A percentile compares a stretch with the other conserved stretches of the same genome.
phyloP scores from a whole-genome alignment of 2,329 filamentous ascomycete genomes.

The Fusarium ramigenum region DNA sequence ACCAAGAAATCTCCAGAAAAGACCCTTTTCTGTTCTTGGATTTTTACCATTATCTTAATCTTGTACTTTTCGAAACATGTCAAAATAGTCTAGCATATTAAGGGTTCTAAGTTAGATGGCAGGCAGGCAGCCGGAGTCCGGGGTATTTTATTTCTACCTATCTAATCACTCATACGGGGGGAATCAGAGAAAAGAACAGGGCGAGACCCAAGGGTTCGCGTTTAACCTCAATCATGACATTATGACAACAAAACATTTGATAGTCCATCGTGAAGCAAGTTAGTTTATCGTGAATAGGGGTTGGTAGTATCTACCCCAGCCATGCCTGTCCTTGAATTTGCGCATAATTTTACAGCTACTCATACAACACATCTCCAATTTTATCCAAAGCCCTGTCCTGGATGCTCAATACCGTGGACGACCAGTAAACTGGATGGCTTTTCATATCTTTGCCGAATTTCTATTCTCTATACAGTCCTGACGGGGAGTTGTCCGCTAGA shows the following conservation, averaged over 20 bases:
- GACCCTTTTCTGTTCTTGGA: constrained; percentile 12
- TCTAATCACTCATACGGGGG: constrained; percentile 20
- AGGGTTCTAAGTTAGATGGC: constrained; percentile 26
- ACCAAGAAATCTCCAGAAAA: background rate
- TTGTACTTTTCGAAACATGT: constrained; percentile 28
- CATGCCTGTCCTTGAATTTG: background rate
- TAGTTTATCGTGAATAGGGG: background rate
- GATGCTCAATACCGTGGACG: background rate
- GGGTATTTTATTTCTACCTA: constrained; percentile 16
- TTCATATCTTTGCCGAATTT: background rate
- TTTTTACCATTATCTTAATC: constrained; percentile 25
- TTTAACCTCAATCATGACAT: constrained; percentile 37
- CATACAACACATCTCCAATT: constrained; percentile 6
- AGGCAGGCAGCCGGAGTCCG: constrained; percentile 31
- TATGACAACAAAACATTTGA: constrained; percentile 20
- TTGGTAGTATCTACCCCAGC: background rate
- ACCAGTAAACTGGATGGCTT: background rate
- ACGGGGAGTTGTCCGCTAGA: constrained; percentile 11
- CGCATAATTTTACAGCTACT: constrained; percentile 18
- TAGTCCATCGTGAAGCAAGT: background rate
- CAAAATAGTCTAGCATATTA: constrained; percentile 19
- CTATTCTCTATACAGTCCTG: constrained; percentile 27
- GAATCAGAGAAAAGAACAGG: constrained; percentile 13
- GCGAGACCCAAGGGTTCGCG: constrained; percentile 14
- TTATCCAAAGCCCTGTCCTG: background rate